Base-by-base conservation (phyloP, 2,329 filamentous ascomycete species). In the Gaeumannomyces tritici region DNA sequence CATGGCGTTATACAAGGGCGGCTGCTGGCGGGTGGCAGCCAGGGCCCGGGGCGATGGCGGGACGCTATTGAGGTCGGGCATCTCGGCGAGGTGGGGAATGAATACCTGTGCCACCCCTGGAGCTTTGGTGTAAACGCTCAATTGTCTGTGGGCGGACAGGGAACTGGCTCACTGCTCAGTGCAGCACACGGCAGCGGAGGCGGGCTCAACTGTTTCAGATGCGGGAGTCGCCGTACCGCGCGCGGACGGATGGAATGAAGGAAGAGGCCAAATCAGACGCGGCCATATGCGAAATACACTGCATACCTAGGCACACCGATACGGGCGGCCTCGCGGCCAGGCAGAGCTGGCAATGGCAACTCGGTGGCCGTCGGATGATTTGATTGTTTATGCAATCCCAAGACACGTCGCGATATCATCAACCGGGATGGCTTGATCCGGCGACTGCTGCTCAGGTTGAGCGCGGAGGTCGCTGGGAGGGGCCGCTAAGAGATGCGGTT, bases 11-110 rank as follows among this genome's bases (percentile, higher is more conserved):
- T 74, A 73, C 33, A 80, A 80, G 55, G 66, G 59, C 21, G 42
- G 5, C 42, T n/a, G 42, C 13, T 76, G 71, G 59, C 80, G 79
- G 59, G 77, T 74, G 27, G 70, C 67, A 26, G 74, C 76, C 42
- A 79, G 73, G 51, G 76, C 70, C 65, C 76, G 78, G 60, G 80
- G 79, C 62, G 79, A 82, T 9, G 79, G 72, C 55, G 82, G 79
- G 15, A 84, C 80, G 24, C 80, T 79, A 73, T 85, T 84, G 66
- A 84, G 77, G 66, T 84, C 82, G 28, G 80, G 81, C 80, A 83
- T 83, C 42, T 51, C 42, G 42, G 24, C 42, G 42, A 24, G 42
- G 42, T 4, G 21, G 42, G 21, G 21, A 21, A 11, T n/a, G 42
- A 8, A 51, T n/a, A 7, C 24, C 7, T 24, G 42, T 11, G 21